A percentile compares a stretch with the other conserved stretches of the same genome.
phyloP scores from a whole-genome alignment of 2,329 filamentous ascomycete species.

The Talaromyces sp. region DNA sequence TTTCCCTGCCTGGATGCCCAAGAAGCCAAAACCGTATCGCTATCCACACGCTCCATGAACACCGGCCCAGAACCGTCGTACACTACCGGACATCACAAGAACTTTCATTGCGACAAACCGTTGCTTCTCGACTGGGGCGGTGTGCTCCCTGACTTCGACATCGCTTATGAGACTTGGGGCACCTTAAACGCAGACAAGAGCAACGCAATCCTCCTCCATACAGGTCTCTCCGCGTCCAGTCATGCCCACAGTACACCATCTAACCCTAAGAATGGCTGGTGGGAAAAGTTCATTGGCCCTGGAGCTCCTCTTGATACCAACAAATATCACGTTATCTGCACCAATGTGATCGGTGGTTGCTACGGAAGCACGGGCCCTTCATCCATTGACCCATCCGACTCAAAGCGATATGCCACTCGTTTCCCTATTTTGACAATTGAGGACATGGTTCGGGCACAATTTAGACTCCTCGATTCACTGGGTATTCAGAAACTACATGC shows the following conservation, averaged over 20 bases:
- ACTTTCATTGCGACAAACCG: slow-evolving; percentile 70
- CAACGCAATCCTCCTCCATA: slow-evolving; percentile 90
- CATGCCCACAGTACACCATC: slow-evolving; percentile 88
- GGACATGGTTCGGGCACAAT: slow-evolving; percentile 97
- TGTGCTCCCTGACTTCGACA: slow-evolving; percentile 79
- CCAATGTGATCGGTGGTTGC: slow-evolving; percentile 93
- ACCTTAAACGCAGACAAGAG: slow-evolving; percentile 72
- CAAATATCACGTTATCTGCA: slow-evolving; percentile 92
- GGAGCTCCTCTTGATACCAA: slow-evolving; percentile 81
- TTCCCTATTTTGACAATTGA: slow-evolving; percentile 95
- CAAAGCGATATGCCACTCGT: slow-evolving; percentile 83
- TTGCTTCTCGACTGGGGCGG: slow-evolving; percentile 93
- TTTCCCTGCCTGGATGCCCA: slow-evolving; percentile 88
- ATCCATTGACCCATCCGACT: slow-evolving; percentile 83
- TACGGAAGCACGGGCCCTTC: slow-evolving; percentile 92
- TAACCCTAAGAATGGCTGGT: slow-evolving; percentile 92
- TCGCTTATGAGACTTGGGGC: slow-evolving; percentile 95
- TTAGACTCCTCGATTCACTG: slow-evolving; percentile 77
- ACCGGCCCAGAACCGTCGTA: slow-evolving; percentile 91
- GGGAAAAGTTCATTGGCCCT: slow-evolving; percentile 97
- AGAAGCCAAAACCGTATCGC: slow-evolving; percentile 72
- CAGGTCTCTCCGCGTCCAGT: slow-evolving; percentile 92
- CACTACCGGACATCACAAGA: slow-evolving; percentile 79
- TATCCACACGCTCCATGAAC: slow-evolving; percentile 65
- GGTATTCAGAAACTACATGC: slow-evolving; percentile 79